Conservation (phyloP, 495 filamentous ascomycete species). For the Penicillium chermesinum region DNA sequence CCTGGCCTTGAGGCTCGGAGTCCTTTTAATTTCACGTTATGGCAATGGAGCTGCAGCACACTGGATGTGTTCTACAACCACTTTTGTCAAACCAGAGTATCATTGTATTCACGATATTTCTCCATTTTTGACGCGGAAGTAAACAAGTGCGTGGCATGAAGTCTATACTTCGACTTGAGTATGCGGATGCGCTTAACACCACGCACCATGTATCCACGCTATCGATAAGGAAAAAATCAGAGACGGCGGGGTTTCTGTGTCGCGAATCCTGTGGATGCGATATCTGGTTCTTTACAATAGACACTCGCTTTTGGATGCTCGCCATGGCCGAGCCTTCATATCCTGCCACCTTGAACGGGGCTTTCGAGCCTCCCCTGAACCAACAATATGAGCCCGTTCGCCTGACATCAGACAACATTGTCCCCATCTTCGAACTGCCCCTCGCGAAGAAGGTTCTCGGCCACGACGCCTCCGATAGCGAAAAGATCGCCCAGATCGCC, state of each 20-base stretch:
- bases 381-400: conserved; percentile 35
- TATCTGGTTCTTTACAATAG: not conserved
- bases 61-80: too few species aligned
- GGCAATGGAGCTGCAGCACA: too few species aligned
- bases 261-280: too few species aligned
- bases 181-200: too few species aligned
- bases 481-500: conserved; percentile 22
- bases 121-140: too few species aligned
- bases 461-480: conserved; percentile 20
- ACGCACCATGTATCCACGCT: conserved; percentile 21
- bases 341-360: conserved; percentile 30
- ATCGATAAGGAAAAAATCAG: conserved; percentile 32
- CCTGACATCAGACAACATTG: conserved; percentile 31
- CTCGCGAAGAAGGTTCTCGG: conserved; percentile 36
- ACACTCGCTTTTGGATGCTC: conserved; percentile 1
- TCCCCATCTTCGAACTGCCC: conserved; percentile 35
- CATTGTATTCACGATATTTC: too few species aligned
- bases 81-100: too few species aligned
- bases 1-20: too few species aligned
- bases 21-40: too few species aligned
- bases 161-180: too few species aligned
- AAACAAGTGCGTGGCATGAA: too few species aligned
- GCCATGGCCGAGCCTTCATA: conserved; percentile 27
- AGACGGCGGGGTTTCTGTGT: conserved; percentile 32
- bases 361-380: conserved; percentile 30